These are phyloP conservation scores for Nigrospora osmanthi DNA, from an alignment of 2,329 filamentous ascomycete species.

Conservation along the genomic window DNA sequence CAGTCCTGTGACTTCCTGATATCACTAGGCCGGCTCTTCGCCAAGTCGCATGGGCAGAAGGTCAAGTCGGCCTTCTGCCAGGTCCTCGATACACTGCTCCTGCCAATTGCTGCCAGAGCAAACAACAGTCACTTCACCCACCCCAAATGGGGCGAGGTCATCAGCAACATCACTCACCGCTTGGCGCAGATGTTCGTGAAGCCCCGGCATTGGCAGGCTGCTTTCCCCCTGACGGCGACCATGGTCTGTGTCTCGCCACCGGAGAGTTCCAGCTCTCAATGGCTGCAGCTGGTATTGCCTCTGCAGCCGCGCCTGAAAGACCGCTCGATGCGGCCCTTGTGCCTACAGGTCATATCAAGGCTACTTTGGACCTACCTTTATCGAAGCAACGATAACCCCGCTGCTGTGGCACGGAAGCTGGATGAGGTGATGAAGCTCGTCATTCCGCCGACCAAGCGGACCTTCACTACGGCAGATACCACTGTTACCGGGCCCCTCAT, in stretches of 20 bases:
- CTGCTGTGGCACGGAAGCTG: slow-evolving; percentile 65
- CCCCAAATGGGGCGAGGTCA: slow-evolving; percentile 79
- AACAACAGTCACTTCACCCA: slow-evolving; percentile 67
- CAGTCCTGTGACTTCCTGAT: slow-evolving; percentile 85
- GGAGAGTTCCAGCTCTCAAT: slow-evolving; percentile 78
- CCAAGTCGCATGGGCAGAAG: slow-evolving; percentile 75
- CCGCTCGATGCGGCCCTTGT: slow-evolving; percentile 66
- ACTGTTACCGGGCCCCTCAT: slow-evolving; percentile 85
- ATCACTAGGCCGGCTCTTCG: slow-evolving; percentile 73
- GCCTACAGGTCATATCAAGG: slow-evolving; percentile 82
- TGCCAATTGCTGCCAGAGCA: slow-evolving; percentile 79
- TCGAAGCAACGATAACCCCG: slow-evolving; percentile 64
- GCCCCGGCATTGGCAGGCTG: slow-evolving; percentile 82
- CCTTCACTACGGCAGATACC: slow-evolving; percentile 74
- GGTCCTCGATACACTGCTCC: slow-evolving; percentile 75
- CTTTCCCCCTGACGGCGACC: slow-evolving; percentile 81
- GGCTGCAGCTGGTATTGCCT: slow-evolving; percentile 73
- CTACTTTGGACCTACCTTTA: slow-evolving; percentile 94
- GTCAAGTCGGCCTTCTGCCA: slow-evolving; percentile 95
- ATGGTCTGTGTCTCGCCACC: slow-evolving; percentile 81
- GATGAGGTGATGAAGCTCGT: slow-evolving; percentile 85
- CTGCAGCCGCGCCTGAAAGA: slow-evolving; percentile 82
- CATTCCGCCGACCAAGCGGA: slow-evolving; percentile 71
- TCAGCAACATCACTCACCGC: slow-evolving; percentile 70
- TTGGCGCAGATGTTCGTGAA: slow-evolving; percentile 82